Base-by-base conservation (phyloP, 192 early-diverging fungal species). In the Rhizoclosmatium globosum region DNA sequence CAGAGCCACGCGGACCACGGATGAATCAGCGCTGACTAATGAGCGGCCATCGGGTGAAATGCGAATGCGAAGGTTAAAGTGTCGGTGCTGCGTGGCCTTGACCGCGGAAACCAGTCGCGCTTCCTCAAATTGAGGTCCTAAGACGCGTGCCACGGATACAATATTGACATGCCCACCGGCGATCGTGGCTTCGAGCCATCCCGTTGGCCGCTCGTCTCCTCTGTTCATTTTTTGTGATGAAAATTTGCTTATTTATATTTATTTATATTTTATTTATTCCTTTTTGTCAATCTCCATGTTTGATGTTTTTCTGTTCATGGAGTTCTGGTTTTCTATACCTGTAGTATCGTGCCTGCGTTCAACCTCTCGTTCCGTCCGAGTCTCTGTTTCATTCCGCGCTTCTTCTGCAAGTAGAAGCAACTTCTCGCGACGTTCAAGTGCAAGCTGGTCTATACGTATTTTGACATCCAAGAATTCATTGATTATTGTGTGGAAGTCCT, bases 391-490 rank as follows among this genome's bases (percentile, higher is more conserved):
- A 31, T 31, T 31, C 31, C 31, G 31, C 31, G 31, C 31, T 31
- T 31, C 31, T 31, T 31, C 31, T 31, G 31, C 31, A 31, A 31
- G 31, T 31, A 31, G 31, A 31, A 31, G 31, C 62, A 64, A 64
- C 11, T 17, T 64, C 38, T 38, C 9, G 13, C 62, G n/a, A 13
- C 68, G 19, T 21, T 69, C 39, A 1, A 31, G 9, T 1, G 68
- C 68, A 13, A 69, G 45, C 9, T 43, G 17, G 39, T 69, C 68
- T 46, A 69, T 69, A 13, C 39, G 39, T 15, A n/a, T 31, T 48
- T 69, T 69, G 41, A 81, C 53, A 56, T 81, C 80, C 0, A 64
- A 31, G 48, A 82, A 81, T 31, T 81, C 80, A 2, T 77, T 21
- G 21, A 81, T 53, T 17, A 81, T 78, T 31, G 38, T 23, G 1